Evolutionary conservation across 208 protist genomes (phyloP).

Genomic region (Zelonia costaricensis): DNA sequence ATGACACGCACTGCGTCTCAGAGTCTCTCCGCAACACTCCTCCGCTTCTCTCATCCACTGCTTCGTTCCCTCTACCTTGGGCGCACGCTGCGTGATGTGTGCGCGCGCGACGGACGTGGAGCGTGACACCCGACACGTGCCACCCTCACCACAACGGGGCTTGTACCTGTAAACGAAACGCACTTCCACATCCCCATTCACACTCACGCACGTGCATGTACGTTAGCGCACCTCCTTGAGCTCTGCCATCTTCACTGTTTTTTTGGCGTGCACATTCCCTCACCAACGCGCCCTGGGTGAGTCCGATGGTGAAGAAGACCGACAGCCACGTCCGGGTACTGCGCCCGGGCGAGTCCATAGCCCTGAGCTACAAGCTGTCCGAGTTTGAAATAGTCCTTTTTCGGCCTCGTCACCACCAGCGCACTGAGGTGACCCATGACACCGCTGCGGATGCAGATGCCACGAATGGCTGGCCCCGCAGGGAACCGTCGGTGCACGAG

Average conservation of each 20-base stretch:
- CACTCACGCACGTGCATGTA: not conserved
- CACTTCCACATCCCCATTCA: not conserved
- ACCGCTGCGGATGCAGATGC: constrained; percentile 8
- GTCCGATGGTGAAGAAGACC: constrained; percentile 31
- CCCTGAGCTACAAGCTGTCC: constrained; percentile 45
- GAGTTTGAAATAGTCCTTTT: constrained; percentile 85
- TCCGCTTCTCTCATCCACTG: not conserved
- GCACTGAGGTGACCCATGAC: constrained; percentile 4
- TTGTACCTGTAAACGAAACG: not conserved
- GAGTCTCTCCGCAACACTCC: not conserved
- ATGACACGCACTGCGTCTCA: no score
- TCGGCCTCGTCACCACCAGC: constrained; percentile 46
- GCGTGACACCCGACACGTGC: not conserved
- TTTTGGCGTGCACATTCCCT: no score
- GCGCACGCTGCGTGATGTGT: not conserved
- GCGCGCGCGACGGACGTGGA: not conserved
- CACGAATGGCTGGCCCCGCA: not conserved
- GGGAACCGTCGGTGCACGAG: no score
- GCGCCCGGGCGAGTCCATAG: constrained; percentile 57
- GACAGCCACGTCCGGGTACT: constrained; percentile 53
- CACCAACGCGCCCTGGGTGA: no score
- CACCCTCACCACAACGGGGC: not conserved
- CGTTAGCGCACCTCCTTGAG: no score
- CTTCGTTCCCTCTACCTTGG: no score
- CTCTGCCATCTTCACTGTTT: no score